Base-by-base conservation (phyloP, 139 green algal genomes). In the Spirogloea muscicola region DNA sequence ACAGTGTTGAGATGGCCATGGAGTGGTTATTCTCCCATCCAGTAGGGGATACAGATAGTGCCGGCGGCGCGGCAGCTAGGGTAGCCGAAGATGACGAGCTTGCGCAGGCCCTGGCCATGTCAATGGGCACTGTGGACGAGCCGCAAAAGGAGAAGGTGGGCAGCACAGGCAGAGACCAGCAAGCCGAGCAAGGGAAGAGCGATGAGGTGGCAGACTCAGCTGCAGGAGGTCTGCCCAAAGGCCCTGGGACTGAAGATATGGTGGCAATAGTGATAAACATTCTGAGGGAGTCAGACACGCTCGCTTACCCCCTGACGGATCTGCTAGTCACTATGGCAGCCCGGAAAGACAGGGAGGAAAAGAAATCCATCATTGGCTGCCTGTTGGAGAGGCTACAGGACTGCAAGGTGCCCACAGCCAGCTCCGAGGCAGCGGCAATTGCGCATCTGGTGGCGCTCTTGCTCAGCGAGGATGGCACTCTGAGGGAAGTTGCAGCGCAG, bases 21-120 rank as follows among this genome's bases (percentile, higher is more conserved):
- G 92, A 97, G 82, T 97, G 91, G 90, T 83, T 97, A 27, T 79
- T 96, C n/a, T 86, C 58, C 40, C 88, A 97, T 67, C 89, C 89
- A 13, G 85, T 91, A 51, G 43, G 69, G 13, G 44, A 58, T n/a
- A n/a, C n/a, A n/a, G n/a, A n/a, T n/a, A n/a, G 7, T 46, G 43
- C n/a, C 58, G 29, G 66, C 59, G 3, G 10, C 52, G 52, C 29
- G 13, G 52, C 7, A 7, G 10, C 10, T 6, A 62, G 9, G n/a
- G 52, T 13, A 21, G n/a, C 38, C n/a, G 73, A 87, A 33, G 76
- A 88, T 10, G 63, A 84, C 21, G 52, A 85, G 49, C 74, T 91
- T 16, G 79, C 81, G 0, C 51, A 74, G 7, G 75, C 85, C 3
- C 74, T 92, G 55, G 76, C 74, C 0, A 58, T 87, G 7, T 88